Evolutionary conservation across 768 basidiomycete genomes (phyloP), one percentile per base, ranked within the genome.

Genomic region (Trametes punicea): DNA sequence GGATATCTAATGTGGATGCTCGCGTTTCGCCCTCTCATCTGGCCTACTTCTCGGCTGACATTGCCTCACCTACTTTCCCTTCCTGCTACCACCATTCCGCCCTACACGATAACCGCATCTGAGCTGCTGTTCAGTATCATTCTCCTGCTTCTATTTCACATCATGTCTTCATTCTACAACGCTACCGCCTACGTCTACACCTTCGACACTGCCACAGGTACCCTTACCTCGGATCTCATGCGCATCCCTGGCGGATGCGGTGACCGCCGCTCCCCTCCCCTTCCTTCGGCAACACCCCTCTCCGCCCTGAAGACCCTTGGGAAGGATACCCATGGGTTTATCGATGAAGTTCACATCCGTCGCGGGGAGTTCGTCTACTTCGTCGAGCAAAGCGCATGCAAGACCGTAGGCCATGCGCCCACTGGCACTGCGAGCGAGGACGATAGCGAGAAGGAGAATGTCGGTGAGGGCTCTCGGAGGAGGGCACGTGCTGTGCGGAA

Each of bases 301-400:
- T 15, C 34, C n/a, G n/a, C 33, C 5, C 27, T 55, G 29, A 39
- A 39, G 11, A 51, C 40, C 29, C 41, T 51, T 21, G 51, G 51
- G 51, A 51, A 42, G 41, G 51, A 51, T 21, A 42, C 40, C 26
- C 13, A 51, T 29, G 51, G 51, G 40, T 30, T 51, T 30, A 25
- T 42, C n/a, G 51, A 51, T 20, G 51, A 51, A 30, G 51, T 51
- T 13, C 18, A 33, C 40, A 33, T 42, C 21, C 18, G 40, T 16
- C 51, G 51, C 29, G 51, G 41, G n/a, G 51, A 51, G 40, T 29
- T 33, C 40, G 51, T 42, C 40, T 42, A 51, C 51, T 42, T 51
- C 40, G 40, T 51, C 40, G 40, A 51, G 46, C 29, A 47, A 33
- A 36, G 18, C 36, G 48, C 20, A 26, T n/a, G n/a, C n/a, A n/a